Percentiles rank a stretch among this genome's conserved stretches.
These are phyloP conservation scores for Termitomyces titanicus DNA, from an alignment of 768 basidiomycete species.

Conservation along the genomic window DNA sequence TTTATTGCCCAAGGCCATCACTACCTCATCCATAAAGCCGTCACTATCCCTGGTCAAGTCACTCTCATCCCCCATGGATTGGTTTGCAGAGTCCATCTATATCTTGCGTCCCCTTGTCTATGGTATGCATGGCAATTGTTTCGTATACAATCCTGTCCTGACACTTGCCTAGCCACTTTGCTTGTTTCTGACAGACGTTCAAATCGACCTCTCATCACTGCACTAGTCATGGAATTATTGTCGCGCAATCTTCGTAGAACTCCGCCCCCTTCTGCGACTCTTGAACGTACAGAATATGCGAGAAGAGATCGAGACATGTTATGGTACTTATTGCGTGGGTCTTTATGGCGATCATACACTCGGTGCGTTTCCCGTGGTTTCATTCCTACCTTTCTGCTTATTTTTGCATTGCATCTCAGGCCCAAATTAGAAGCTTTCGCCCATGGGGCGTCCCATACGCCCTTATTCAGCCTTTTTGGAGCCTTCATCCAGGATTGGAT, in stretches of 20 bases:
- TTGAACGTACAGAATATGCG: constrained; percentile 79
- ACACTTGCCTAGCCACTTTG: constrained; percentile 31
- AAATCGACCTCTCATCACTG: constrained; percentile 60
- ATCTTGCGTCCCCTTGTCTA: constrained; percentile 74
- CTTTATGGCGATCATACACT: constrained; percentile 81
- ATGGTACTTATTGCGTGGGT: constrained; percentile 84
- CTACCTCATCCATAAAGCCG: constrained; percentile 66
- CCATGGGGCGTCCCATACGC: constrained; percentile 48
- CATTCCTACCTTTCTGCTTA: constrained; percentile 1
- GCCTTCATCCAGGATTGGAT: constrained; percentile 82
- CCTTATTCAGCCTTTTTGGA: constrained; percentile 65
- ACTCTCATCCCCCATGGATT: constrained; percentile 63
- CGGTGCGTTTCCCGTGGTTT: constrained; percentile 37
- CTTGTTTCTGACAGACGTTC: constrained; percentile 45
- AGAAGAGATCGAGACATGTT: constrained; percentile 76
- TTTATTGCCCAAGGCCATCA: constrained; percentile 77
- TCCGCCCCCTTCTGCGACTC: constrained; percentile 54
- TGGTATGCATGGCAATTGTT: constrained; percentile 38
- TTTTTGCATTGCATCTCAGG: constrained; percentile 31
- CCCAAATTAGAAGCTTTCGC: constrained; percentile 72
- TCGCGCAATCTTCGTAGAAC: constrained; percentile 72
- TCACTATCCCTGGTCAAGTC: constrained; percentile 63
- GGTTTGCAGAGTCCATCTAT: constrained; percentile 71
- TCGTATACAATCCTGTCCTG: constrained; percentile 5
- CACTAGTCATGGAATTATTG: constrained; percentile 66